These are phyloP conservation scores for Macrolepiota fuliginosa DNA, from an alignment of 768 basidiomycete genomes.

Conservation along the genomic window DNA sequence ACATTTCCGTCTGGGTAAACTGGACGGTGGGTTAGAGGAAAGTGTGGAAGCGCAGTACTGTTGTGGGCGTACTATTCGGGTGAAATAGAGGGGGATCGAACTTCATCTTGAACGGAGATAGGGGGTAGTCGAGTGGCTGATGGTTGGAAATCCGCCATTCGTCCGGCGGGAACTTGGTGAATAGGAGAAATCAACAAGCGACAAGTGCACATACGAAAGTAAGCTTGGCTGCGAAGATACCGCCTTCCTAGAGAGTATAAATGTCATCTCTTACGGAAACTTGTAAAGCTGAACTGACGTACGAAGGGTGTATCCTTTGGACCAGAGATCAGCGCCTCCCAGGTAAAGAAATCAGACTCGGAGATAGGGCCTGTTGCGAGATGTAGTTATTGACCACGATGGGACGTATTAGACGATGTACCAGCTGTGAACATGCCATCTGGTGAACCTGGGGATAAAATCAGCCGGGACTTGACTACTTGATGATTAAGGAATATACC, in stretches of 20 bases:
- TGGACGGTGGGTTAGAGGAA: slow-evolving; percentile 28
- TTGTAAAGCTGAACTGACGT: slow-evolving; percentile 26
- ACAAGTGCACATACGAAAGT: slow-evolving; percentile 74
- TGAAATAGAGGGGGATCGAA: slow-evolving; percentile 98
- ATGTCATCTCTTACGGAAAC: background rate
- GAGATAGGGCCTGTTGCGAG: slow-evolving; percentile 69
- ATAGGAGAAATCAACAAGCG: background rate
- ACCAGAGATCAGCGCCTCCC: slow-evolving; percentile 93
- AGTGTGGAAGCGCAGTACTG: background rate
- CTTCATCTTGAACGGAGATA: slow-evolving; percentile 99
- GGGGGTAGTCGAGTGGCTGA: slow-evolving; percentile 90
- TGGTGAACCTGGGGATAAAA: slow-evolving; percentile 58
- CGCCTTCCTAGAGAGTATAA: slow-evolving; percentile 69
- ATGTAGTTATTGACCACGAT: slow-evolving; percentile 5
- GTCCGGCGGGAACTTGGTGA: slow-evolving; percentile 5
- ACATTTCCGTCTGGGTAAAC: slow-evolving; percentile 97
- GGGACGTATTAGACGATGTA: slow-evolving; percentile 21
- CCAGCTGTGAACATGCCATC: slow-evolving; percentile 98
- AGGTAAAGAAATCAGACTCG: slow-evolving; percentile 92
- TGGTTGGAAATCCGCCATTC: slow-evolving; percentile 8
- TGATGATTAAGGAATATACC: slow-evolving; percentile 36
- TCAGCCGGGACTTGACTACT: background rate
- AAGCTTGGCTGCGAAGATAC: slow-evolving; percentile 88
- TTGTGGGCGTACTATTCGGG: slow-evolving; percentile 78
- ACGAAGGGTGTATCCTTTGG: slow-evolving; percentile 96